Conservation (phyloP, 2,329 filamentous ascomycete species). For the Tolypocladium album region DNA sequence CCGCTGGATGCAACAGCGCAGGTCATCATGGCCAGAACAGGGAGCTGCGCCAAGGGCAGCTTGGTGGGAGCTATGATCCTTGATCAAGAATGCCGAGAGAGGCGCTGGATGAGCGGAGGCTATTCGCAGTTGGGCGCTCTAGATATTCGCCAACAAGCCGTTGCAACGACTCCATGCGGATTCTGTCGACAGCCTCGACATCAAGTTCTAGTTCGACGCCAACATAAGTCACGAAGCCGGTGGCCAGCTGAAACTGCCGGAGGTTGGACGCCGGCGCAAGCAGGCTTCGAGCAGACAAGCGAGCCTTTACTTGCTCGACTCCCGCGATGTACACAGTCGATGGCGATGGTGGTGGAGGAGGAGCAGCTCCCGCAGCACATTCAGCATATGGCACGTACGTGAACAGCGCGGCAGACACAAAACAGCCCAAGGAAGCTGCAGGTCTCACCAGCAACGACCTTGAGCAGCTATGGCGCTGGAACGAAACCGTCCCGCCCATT, state of each 20-base stretch:
- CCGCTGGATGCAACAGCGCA: not conserved
- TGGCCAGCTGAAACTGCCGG: not conserved
- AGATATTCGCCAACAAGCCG: not conserved
- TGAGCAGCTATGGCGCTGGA: conserved; percentile 35
- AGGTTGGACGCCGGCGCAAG: not conserved
- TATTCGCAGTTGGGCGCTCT: not conserved
- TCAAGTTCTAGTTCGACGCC: not conserved
- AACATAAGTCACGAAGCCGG: not conserved
- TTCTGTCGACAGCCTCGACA: not conserved
- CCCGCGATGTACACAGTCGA: not conserved
- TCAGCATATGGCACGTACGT: not conserved
- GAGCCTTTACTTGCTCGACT: not conserved
- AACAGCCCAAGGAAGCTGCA: not conserved
- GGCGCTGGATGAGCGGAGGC: not conserved
- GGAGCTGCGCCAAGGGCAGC: not conserved
- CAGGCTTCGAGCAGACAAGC: not conserved
- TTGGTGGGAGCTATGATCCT: not conserved
- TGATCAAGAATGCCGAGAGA: not conserved
- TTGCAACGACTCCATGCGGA: not conserved
- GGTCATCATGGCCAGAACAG: not conserved
- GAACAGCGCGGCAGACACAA: not conserved
- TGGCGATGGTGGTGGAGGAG: not conserved
- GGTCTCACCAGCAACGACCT: conserved; percentile 23
- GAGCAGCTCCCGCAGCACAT: not conserved
- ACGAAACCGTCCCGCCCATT: conserved; percentile 26